phyloP scores from a whole-genome alignment of 2,329 filamentous ascomycete species.

The Alternaria ventricosa region DNA sequence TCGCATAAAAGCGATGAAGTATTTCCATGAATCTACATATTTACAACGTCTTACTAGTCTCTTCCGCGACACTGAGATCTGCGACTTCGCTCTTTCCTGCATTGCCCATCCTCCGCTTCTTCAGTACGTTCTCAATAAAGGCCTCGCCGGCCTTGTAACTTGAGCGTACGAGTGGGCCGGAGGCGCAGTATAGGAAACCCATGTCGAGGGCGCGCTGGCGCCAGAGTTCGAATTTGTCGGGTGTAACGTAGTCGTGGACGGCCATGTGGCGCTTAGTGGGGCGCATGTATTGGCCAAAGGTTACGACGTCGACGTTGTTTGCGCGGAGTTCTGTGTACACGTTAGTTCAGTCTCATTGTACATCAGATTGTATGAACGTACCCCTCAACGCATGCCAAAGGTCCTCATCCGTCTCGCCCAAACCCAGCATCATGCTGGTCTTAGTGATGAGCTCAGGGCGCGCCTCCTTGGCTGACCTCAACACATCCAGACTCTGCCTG shows the following conservation, averaged over 20 bases:
- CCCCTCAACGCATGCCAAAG: slow-evolving; percentile 77
- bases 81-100: slow-evolving; percentile 16
- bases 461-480: slow-evolving; percentile 81
- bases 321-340: slow-evolving; percentile 71
- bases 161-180: slow-evolving; percentile 88
- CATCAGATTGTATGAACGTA: slow-evolving; percentile 41
- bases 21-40: neutral
- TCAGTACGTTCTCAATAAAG: slow-evolving; percentile 97
- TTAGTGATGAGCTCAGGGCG: slow-evolving; percentile 89
- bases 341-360: slow-evolving; percentile 2
- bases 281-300: slow-evolving; percentile 99
- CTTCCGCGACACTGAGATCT: slow-evolving; percentile 9
- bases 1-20: neutral
- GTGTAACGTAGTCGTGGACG: slow-evolving; percentile 93
- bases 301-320: slow-evolving; percentile 88
- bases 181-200: slow-evolving; percentile 97
- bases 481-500: slow-evolving; percentile 79
- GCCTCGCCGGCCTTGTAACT: slow-evolving; percentile 98
- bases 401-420: slow-evolving; percentile 91
- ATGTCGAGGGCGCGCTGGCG: slow-evolving; percentile 86
- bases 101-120: slow-evolving; percentile 63
- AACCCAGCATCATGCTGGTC: slow-evolving; percentile 94
- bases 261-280: slow-evolving; percentile 98
- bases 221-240: slow-evolving; percentile 91
- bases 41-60: slow-evolving; percentile 3